Percentiles rank a stretch among this genome's conserved stretches.
Evolutionary conservation across 495 filamentous ascomycete species (phyloP).

Genomic region (Emericellopsis terricola): DNA sequence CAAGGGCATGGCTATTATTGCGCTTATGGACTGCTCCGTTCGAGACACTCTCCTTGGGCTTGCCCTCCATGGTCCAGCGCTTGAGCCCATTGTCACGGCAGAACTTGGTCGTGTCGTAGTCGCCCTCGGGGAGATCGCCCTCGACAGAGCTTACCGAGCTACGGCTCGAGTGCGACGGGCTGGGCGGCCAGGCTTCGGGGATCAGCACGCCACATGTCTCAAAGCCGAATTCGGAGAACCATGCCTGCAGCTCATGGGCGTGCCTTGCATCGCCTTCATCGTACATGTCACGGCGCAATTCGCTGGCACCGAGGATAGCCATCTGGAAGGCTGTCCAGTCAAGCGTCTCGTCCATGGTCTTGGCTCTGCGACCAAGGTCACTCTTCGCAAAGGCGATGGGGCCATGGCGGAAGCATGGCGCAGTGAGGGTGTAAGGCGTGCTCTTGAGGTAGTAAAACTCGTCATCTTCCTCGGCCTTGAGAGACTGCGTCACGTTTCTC

Average conservation of each 20-base stretch:
- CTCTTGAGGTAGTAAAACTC: slow-evolving; percentile 22
- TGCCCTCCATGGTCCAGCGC: neutral
- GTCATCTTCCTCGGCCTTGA: slow-evolving; percentile 7
- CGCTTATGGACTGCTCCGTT: no score
- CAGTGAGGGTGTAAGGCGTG: slow-evolving; percentile 21
- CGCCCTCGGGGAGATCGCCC: neutral
- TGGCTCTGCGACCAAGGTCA: slow-evolving; percentile 7
- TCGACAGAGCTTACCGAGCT: neutral
- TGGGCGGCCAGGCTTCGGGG: slow-evolving; percentile 2
- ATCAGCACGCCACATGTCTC: slow-evolving; percentile 15
- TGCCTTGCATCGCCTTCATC: slow-evolving; percentile 24
- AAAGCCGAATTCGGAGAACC: slow-evolving; percentile 26
- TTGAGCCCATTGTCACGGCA: neutral
- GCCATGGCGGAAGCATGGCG: slow-evolving; percentile 26
- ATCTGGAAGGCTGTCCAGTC: slow-evolving; percentile 41
- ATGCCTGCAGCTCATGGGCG: slow-evolving; percentile 19
- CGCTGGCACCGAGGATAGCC: slow-evolving; percentile 28
- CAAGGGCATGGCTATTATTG: no score
- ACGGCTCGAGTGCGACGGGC: neutral
- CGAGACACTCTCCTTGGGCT: neutral
- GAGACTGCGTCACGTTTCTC: slow-evolving; percentile 2
- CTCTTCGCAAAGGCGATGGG: slow-evolving; percentile 25
- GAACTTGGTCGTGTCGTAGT: neutral
- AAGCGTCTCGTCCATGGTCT: slow-evolving; percentile 17
- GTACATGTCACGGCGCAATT: slow-evolving; percentile 19